Conservation (phyloP, 140 eudicot species). For the Erigeron philadelphicus region DNA sequence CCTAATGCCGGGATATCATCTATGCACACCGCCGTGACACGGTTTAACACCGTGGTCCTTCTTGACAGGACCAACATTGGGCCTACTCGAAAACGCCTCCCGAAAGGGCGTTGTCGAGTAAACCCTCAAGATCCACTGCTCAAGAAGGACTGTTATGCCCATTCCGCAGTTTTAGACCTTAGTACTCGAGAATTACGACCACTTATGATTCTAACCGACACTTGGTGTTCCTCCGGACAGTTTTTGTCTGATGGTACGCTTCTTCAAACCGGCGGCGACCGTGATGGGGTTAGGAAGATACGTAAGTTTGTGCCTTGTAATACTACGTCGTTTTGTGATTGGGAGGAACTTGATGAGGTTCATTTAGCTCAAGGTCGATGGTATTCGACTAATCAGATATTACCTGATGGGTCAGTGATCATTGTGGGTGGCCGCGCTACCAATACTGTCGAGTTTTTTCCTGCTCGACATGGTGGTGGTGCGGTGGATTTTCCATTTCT, state of each 20-base stretch:
- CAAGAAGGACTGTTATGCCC: conserved; percentile 55
- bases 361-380: conserved; percentile 51
- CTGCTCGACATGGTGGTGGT: conserved; percentile 29
- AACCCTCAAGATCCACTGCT: conserved; percentile 19
- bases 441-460: conserved; percentile 46
- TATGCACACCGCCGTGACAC: conserved; percentile 80
- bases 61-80: conserved; percentile 69
- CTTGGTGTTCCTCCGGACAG: conserved; percentile 87
- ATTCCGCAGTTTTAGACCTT: conserved; percentile 51
- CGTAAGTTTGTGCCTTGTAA: conserved; percentile 19
- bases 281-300: conserved; percentile 12
- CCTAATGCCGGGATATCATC: conserved; percentile 66
- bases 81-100: conserved; percentile 45
- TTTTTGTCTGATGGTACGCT: conserved; percentile 83
- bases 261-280: conserved; percentile 73
- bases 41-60: conserved; percentile 60
- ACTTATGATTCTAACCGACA: conserved; percentile 57
- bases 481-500: conserved; percentile 44
- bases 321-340: conserved; percentile 17
- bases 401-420: conserved; percentile 54
- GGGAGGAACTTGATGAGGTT: conserved; percentile 41
- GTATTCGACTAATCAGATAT: conserved; percentile 63
- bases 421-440: conserved; percentile 53
- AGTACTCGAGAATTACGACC: conserved; percentile 40
- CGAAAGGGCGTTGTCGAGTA: conserved; percentile 22